A percentile compares a stretch with the other conserved stretches of the same genome.
Evolutionary conservation across 2,329 filamentous ascomycete genomes (phyloP).

Genomic region (Shiraia sp.): DNA sequence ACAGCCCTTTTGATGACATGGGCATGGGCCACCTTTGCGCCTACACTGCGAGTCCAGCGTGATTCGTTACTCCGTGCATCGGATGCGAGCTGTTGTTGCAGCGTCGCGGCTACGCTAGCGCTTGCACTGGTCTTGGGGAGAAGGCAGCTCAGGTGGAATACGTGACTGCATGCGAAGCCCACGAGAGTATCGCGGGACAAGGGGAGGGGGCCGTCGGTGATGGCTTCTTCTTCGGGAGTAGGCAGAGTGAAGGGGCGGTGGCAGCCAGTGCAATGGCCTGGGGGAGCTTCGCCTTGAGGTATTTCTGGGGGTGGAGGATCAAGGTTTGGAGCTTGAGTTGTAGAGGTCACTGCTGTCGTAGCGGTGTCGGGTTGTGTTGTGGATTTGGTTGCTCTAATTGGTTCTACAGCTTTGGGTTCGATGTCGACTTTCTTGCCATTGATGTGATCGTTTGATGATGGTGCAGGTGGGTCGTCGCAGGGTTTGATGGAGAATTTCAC

Average conservation of each 20-base stretch:
- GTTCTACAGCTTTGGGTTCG: conserved; percentile 32
- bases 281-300: conserved; percentile 29
- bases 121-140: conserved; percentile 52
- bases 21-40: conserved; percentile 59
- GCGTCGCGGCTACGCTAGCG: conserved; percentile 46
- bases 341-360: conserved; percentile 24
- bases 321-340: conserved; percentile 17
- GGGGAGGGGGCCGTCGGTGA: conserved; percentile 28
- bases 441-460: conserved; percentile 13
- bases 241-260: conserved; percentile 36
- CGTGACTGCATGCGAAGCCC: conserved; percentile 80
- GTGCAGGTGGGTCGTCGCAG: conserved; percentile 40
- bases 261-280: conserved; percentile 42
- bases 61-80: conserved; percentile 51
- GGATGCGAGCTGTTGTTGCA: conserved; percentile 47
- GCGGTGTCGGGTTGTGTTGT: conserved; percentile 24
- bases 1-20: conserved; percentile 86
- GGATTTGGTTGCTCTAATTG: conserved; percentile 26
- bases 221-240: conserved; percentile 34
- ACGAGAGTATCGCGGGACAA: conserved; percentile 66
- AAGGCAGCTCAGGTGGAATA: conserved; percentile 77
- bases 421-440: conserved; percentile 30
- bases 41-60: conserved; percentile 66
- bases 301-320: conserved; percentile 26
- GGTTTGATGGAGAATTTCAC: conserved; percentile 82